These are phyloP conservation scores for Mycena rosella DNA, from an alignment of 768 basidiomycete species.

Conservation along the genomic window DNA sequence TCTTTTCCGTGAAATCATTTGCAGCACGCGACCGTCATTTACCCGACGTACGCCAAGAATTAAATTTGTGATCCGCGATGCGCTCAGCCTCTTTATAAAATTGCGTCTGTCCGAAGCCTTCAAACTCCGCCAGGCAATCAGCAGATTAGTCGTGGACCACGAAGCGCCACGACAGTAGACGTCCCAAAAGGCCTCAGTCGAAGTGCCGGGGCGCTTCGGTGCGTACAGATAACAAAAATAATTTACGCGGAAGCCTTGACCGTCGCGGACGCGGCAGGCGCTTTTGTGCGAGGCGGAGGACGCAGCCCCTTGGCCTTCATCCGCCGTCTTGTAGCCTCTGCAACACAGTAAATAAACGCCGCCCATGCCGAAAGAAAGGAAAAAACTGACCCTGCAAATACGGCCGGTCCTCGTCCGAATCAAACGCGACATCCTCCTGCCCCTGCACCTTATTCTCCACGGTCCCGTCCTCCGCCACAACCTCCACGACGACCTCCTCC, in stretches of 20 bases:
- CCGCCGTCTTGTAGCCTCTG: conserved; percentile 80
- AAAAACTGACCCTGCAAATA: conserved; percentile 81
- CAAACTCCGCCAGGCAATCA: too few species aligned
- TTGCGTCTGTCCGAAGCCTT: too few species aligned
- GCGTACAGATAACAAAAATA: neutral
- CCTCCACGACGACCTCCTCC: conserved; percentile 45
- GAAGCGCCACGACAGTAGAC: too few species aligned
- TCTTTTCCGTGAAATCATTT: too few species aligned
- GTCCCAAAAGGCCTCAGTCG: too few species aligned
- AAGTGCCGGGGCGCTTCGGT: too few species aligned
- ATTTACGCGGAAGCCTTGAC: conserved; percentile 43
- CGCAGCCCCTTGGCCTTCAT: conserved; percentile 84
- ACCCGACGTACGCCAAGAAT: neutral
- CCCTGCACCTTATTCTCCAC: conserved; percentile 43
- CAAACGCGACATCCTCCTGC: conserved; percentile 68
- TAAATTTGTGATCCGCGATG: neutral
- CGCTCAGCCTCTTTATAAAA: too few species aligned
- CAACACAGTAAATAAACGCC: conserved; percentile 13
- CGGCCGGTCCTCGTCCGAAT: conserved; percentile 80
- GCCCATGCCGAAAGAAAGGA: conserved; percentile 25
- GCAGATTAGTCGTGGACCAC: too few species aligned
- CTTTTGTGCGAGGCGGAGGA: conserved; percentile 66
- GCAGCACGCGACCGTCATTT: neutral
- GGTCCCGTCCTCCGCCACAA: conserved; percentile 48
- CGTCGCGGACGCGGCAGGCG: conserved; percentile 40